A percentile compares a stretch with the other conserved stretches of the same genome.
phyloP scores from a whole-genome alignment of 2,329 filamentous ascomycete genomes.

The Rutstroemia sp. region DNA sequence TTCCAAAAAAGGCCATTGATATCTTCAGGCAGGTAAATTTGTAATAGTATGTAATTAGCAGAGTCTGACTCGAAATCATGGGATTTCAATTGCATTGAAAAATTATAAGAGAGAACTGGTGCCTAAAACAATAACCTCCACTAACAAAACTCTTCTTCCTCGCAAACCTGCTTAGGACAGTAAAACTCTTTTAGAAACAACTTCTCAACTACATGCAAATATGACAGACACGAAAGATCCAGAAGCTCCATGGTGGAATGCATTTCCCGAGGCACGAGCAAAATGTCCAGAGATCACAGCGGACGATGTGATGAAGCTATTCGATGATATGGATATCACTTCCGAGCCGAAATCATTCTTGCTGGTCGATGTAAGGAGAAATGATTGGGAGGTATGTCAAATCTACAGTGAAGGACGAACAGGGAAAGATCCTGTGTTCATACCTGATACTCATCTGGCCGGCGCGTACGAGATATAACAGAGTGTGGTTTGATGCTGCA shows the following conservation, averaged over 20 bases:
- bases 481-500: too few species aligned
- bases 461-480: too few species aligned
- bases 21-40: not conserved
- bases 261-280: conserved; percentile 38
- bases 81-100: too few species aligned
- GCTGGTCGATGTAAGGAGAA: conserved; percentile 46
- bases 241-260: conserved; percentile 20
- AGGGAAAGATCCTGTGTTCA: too few species aligned
- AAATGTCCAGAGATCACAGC: conserved; percentile 33
- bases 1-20: conserved; percentile 22
- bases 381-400: conserved; percentile 39
- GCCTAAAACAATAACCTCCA: not conserved
- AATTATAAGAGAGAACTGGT: not conserved
- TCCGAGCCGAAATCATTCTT: conserved; percentile 33
- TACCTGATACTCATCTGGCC: too few species aligned
- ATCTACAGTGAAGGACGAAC: too few species aligned
- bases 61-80: too few species aligned
- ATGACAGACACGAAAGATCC: not conserved
- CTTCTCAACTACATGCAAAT: conserved; percentile 4
- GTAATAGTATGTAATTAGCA: not conserved
- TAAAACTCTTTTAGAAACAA: not conserved
- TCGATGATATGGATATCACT: conserved; percentile 33
- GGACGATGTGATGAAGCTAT: conserved; percentile 34
- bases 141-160: not conserved
- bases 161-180: not conserved